phyloP scores from a whole-genome alignment of 225 moss, liverwort and hornwort species.

The Polytrichum commune region DNA sequence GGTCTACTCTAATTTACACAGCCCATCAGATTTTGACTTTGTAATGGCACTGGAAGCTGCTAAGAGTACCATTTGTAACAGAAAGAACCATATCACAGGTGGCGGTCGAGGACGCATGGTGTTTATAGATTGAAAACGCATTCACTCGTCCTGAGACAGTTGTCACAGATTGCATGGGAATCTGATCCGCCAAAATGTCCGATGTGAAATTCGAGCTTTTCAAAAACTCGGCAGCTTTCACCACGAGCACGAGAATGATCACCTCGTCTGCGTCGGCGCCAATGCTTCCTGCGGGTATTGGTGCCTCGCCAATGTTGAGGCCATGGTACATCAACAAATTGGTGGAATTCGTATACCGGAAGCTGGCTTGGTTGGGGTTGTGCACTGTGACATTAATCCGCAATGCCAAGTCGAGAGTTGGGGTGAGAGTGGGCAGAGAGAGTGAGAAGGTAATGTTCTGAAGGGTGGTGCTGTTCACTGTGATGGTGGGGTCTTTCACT shows the following conservation, averaged over 20 bases:
- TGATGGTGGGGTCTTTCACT: constrained; percentile 45
- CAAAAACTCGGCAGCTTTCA: constrained; percentile 23
- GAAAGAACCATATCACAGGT: constrained; percentile 39
- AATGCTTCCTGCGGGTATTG: constrained; percentile 43
- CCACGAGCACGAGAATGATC: constrained; percentile 25
- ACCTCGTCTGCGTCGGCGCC: constrained; percentile 29
- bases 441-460: constrained; percentile 28
- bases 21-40: constrained; percentile 34
- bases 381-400: constrained; percentile 40
- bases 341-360: constrained; percentile 53
- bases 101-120: constrained; percentile 43
- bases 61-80: constrained; percentile 32
- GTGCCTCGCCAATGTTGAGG: constrained; percentile 36
- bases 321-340: constrained; percentile 44
- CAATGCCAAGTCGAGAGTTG: constrained; percentile 35
- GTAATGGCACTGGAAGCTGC: constrained; percentile 38
- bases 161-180: constrained; percentile 38
- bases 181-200: constrained; percentile 29
- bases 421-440: constrained; percentile 11
- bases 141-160: constrained; percentile 40
- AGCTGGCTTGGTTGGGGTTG: constrained; percentile 60
- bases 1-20: neutral
- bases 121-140: constrained; percentile 48
- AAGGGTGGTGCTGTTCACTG: constrained; percentile 34
- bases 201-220: constrained; percentile 22